Evolutionary conservation across 1,284 basidiomycete genomes (phyloP), one percentile per base, ranked within the genome.

Genomic region (Irpex rosettiformis): DNA sequence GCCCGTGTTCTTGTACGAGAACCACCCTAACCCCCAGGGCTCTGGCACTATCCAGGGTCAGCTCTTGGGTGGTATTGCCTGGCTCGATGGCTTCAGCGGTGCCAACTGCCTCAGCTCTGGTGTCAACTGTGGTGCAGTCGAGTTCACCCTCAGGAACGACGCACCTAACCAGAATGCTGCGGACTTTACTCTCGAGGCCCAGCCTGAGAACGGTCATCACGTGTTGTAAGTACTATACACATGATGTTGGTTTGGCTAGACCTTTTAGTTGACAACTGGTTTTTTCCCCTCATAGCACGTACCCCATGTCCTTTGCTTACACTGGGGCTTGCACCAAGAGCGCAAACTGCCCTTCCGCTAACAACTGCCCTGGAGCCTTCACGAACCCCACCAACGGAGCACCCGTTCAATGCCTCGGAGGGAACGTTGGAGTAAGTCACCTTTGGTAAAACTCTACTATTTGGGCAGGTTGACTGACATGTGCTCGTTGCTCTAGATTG

Each of bases 121-220:
- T 45, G 56, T 58, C 18, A 58, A 58, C 56, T 58, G 56, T 33
- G 56, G 56, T 18, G 45, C 45, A 25, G 56, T 57, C 22, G 56
- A 57, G 56, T 57, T 57, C 30, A 57, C 56, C 11, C 47, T 57
- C n/a, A 28, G 56, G 24, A 51, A 57, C 48, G 56, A 57, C 33
- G 56, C 56, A 1, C 56, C 56, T 4, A 52, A 40, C 30, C 56
- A 57, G 48, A 57, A 57, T 28, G 56, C 56, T 1, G 56, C 56
- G 16, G 56, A 57, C 30, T 57, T 57, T 29, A 48, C 56, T 10
- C 48, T 57, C 47, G 24, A 52, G 30, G 21, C 48, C 2, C 8
- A 27, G 5, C 29, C 52, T 18, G 52, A 4, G 1, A 10, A 55
- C n/a, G 57, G 52, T 1, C 40, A 58, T 24, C 57, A 54, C 27